Conservation (phyloP, 129 eudicot species). For the Logfia minima region DNA sequence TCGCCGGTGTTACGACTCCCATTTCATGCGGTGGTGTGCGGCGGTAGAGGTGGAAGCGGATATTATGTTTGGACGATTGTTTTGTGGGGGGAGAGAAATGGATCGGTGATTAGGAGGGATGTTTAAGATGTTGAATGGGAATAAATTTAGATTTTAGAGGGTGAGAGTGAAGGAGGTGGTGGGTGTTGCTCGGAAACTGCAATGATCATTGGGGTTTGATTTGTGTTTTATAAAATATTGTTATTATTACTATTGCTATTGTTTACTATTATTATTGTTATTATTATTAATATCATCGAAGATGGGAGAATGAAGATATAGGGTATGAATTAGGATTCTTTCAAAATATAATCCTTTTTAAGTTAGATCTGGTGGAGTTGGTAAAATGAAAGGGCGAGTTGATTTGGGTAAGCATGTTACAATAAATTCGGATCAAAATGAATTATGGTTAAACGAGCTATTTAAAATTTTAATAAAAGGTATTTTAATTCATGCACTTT, state of each 20-base stretch:
- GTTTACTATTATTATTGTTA: too few species aligned
- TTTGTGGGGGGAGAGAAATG: constrained; percentile 7
- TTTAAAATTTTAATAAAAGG: too few species aligned
- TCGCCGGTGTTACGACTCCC: not conserved
- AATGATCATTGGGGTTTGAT: constrained; percentile 5
- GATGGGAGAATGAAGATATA: too few species aligned
- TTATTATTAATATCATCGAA: too few species aligned
- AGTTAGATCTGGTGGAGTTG: too few species aligned
- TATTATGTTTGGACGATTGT: not conserved
- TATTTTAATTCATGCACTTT: too few species aligned
- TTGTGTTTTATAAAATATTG: not conserved
- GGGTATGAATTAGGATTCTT: too few species aligned
- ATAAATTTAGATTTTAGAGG: not conserved
- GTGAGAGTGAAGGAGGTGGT: not conserved
- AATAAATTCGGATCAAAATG: too few species aligned
- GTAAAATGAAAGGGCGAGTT: too few species aligned
- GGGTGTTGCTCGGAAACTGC: constrained; percentile 27
- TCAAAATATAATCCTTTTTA: too few species aligned
- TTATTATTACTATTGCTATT: not conserved
- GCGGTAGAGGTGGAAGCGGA: not conserved
- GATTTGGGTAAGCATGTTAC: too few species aligned
- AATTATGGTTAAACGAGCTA: too few species aligned
- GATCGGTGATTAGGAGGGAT: not conserved
- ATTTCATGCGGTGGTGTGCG: not conserved
- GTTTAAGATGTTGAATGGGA: constrained; percentile 23